Evolutionary conservation across 768 basidiomycete genomes (phyloP), one percentile per base, ranked within the genome.

Genomic region (Tulasnella calospora): DNA sequence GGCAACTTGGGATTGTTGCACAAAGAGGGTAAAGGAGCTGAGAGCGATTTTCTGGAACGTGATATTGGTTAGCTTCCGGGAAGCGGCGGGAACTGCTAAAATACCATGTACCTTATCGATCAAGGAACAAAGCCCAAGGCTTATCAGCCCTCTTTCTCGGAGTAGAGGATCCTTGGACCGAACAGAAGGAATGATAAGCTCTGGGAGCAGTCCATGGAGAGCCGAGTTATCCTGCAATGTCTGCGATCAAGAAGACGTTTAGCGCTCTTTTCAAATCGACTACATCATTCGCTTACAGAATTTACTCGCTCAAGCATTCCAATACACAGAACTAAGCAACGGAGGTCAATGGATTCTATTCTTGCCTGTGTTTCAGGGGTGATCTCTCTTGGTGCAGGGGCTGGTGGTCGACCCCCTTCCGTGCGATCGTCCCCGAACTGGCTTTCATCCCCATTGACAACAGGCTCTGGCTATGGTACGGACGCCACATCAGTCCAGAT

Each of bases 171-270:
- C 95, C 84, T 96, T 96, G 74, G 94, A 89, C 82, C 92, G 91
- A 67, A 98, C 94, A 6, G 94, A 90, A 2, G 97, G 97, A 41
- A 98, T 89, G 82, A 98, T 94, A 23, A 99, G 86, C 81, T 98
- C 95, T 13, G 93, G 86, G 83, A 90, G 82, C 30, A 88, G 84
- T 36, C 93, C 92, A 79, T 90, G 89, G 78, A 93, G 84, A 5
- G 89, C 91, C 9, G 91, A 90, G 82, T 92, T 92, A 79, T 92
- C 91, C 80, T 90, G 83, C 13, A 88, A 80, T 30, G 84, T 85
- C 86, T 87, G 80, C 15, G 35, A 15, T 55, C 2, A 5, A 19
- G 13, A 19, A 21, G 15, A 40, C 27, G 71, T 3, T 71, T n/a
- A 36, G 38, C 5, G 44, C 57, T 41, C 5, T 4, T n/a, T 27